Conservation (phyloP, 352 stramenopile genomes). For the Pythium phragmiticola region DNA sequence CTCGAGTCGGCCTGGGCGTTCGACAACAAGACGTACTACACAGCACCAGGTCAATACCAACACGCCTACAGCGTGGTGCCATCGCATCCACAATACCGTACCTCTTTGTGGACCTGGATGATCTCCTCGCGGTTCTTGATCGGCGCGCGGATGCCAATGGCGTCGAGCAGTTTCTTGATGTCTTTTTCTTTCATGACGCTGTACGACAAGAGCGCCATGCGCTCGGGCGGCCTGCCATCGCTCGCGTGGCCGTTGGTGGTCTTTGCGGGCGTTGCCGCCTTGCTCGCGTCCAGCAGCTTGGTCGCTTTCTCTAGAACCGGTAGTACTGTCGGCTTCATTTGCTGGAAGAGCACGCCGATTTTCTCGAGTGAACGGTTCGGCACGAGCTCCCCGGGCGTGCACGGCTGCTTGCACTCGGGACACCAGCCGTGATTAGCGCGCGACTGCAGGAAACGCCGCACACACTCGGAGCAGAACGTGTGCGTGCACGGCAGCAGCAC, state of each 20-base stretch:
- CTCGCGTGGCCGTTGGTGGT: slow-evolving; percentile 19
- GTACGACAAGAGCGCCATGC: slow-evolving; percentile 79
- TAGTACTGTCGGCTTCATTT: slow-evolving; percentile 69
- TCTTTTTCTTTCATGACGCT: slow-evolving; percentile 87
- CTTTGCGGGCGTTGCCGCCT: slow-evolving; percentile 19
- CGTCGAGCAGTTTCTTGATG: slow-evolving; percentile 69
- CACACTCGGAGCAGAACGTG: slow-evolving; percentile 83
- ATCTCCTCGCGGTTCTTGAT: slow-evolving; percentile 82
- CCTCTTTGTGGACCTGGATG: slow-evolving; percentile 89
- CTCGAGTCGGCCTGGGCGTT: slow-evolving; percentile 83
- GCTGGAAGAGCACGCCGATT: slow-evolving; percentile 62
- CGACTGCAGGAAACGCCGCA: slow-evolving; percentile 76
- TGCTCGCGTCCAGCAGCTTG: slow-evolving; percentile 4
- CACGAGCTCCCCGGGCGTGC: slow-evolving; percentile 52
- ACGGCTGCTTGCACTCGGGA: slow-evolving; percentile 78
- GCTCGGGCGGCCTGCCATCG: slow-evolving; percentile 41
- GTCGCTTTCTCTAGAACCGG: slow-evolving; percentile 29
- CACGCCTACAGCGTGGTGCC: background rate
- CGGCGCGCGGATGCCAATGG: slow-evolving; percentile 53
- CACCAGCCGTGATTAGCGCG: slow-evolving; percentile 70
- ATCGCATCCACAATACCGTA: slow-evolving; percentile 21
- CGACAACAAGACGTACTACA: slow-evolving; percentile 71
- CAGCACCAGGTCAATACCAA: slow-evolving; percentile 3
- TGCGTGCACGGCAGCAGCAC: slow-evolving; percentile 79
- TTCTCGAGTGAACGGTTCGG: slow-evolving; percentile 77